A percentile compares a stretch with the other conserved stretches of the same genome.
These are phyloP conservation scores for Beta macrorhiza DNA, from an alignment of 179 eudicot species.

Conservation along the genomic window DNA sequence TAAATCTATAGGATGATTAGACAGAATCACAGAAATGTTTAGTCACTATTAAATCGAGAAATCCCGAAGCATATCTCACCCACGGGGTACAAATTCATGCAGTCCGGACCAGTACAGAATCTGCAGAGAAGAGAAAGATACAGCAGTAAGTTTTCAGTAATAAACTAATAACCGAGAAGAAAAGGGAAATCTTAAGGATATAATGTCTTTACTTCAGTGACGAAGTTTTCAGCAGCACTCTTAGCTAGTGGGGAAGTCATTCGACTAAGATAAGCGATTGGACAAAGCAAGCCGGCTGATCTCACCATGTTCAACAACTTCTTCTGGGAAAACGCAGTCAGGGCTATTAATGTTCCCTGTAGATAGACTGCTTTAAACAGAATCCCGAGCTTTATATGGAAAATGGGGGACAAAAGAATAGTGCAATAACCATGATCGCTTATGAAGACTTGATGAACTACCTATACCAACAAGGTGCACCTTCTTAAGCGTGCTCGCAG, in stretches of 20 bases:
- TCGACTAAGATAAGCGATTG: slow-evolving; percentile 67
- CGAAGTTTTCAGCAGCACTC: slow-evolving; percentile 43
- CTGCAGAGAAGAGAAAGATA: slow-evolving; percentile 27
- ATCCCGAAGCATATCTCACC: slow-evolving; percentile 35
- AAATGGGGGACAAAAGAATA: too few species aligned
- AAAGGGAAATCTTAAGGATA: background rate
- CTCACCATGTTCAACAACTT: slow-evolving; percentile 48
- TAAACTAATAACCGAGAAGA: background rate
- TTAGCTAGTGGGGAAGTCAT: slow-evolving; percentile 56
- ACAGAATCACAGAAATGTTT: background rate
- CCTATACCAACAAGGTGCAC: too few species aligned
- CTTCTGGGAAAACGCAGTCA: slow-evolving; percentile 59
- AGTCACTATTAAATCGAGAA: background rate
- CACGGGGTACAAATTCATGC: slow-evolving; percentile 48
- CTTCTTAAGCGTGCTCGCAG: too few species aligned
- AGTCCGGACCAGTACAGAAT: slow-evolving; percentile 50
- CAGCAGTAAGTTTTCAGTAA: background rate
- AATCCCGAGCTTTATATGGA: background rate
- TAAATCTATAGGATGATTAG: background rate
- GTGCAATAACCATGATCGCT: too few species aligned
- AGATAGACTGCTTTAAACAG: background rate
- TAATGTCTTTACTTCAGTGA: slow-evolving; percentile 48
- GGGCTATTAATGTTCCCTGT: slow-evolving; percentile 75
- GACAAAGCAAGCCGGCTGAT: slow-evolving; percentile 73
- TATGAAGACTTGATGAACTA: too few species aligned